Evolutionary conservation across 2,329 filamentous ascomycete genomes (phyloP), one percentile per base, ranked within the genome.

Genomic region (Microcera coccophila): DNA sequence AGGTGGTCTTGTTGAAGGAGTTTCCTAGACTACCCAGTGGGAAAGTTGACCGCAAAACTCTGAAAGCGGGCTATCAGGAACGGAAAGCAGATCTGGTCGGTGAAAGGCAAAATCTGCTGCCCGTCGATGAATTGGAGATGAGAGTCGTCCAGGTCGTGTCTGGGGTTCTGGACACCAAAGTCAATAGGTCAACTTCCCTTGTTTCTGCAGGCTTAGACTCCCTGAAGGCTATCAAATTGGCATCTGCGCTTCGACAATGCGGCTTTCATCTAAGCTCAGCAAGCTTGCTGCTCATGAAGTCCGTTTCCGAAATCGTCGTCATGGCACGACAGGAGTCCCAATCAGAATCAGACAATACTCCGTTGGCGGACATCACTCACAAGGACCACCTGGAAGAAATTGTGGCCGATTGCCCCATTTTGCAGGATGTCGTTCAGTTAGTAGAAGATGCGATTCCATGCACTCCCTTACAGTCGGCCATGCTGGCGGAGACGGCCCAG

Each of bases 21-120:
- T 82, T 95, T 42, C 89, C 89, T 1, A 81, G 84, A 39, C 69
- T 95, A 16, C 73, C 89, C 3, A 95, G 89, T 1, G 90, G 90
- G 1, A 96, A 96, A 59, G 75, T 90, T 12, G 85, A 95, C 57
- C 81, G 81, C 39, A 84, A 81, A 53, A 65, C 63, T 11, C 66
- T 95, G 7, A 73, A 81, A 52, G 60, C 68, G 1, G 68, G 78
- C 7, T 87, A 64, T 31, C 44, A 57, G 19, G 35, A 46, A 21
- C 40, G 36, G 32, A 60, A 55, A 29, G 29, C 42, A 35, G 24
- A 38, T 4, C 37, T 47, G 8, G 32, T 33, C n/a, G 39, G 42
- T 12, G 32, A 46, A 4, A 4, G 18, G 19, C 16, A 28, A 1
- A 33, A 53, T 9, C 44, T 44, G 12, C 36, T 53, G 15, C 51